Evolutionary conservation across 2,329 filamentous ascomycete species (phyloP).

Genomic region (Microcyclospora pomicola): DNA sequence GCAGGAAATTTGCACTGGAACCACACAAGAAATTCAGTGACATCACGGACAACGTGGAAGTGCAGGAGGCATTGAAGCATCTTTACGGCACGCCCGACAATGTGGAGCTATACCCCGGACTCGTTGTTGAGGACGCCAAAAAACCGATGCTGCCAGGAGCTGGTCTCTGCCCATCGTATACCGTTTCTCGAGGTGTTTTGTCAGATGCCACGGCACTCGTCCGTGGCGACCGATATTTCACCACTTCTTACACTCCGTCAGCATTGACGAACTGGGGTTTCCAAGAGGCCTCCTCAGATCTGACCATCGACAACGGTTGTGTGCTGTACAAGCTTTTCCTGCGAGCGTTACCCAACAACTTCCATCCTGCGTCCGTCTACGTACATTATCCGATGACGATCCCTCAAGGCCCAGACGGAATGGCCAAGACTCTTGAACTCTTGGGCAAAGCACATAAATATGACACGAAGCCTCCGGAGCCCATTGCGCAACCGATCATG

Average conservation of each 20-base stretch:
- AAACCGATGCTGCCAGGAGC: constrained; percentile 37
- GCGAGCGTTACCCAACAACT: constrained; percentile 37
- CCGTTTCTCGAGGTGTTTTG: constrained; percentile 42
- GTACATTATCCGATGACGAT: constrained; percentile 37
- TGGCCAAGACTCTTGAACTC: constrained; percentile 28
- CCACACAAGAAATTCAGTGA: constrained; percentile 43
- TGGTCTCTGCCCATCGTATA: constrained; percentile 40
- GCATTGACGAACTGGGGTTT: constrained; percentile 31
- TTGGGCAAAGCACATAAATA: constrained; percentile 31
- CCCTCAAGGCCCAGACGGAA: constrained; percentile 27
- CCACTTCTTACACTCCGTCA: constrained; percentile 26
- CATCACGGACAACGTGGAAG: constrained; percentile 44
- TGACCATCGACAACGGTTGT: constrained; percentile 34
- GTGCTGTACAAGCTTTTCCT: constrained; percentile 40
- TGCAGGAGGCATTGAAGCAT: constrained; percentile 41
- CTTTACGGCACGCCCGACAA: constrained; percentile 51
- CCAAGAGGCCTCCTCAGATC: constrained; percentile 33
- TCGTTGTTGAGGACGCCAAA: constrained; percentile 48
- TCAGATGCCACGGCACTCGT: constrained; percentile 48
- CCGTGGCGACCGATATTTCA: constrained; percentile 46
- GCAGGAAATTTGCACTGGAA: constrained; percentile 48
- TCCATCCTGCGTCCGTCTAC: constrained; percentile 35
- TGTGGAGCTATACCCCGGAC: constrained; percentile 56
- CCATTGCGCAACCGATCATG: constrained; percentile 23
- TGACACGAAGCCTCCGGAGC: constrained; percentile 21